Base-by-base conservation (phyloP, 2,329 filamentous ascomycete species). In the Sarocladiaceae sp. region DNA sequence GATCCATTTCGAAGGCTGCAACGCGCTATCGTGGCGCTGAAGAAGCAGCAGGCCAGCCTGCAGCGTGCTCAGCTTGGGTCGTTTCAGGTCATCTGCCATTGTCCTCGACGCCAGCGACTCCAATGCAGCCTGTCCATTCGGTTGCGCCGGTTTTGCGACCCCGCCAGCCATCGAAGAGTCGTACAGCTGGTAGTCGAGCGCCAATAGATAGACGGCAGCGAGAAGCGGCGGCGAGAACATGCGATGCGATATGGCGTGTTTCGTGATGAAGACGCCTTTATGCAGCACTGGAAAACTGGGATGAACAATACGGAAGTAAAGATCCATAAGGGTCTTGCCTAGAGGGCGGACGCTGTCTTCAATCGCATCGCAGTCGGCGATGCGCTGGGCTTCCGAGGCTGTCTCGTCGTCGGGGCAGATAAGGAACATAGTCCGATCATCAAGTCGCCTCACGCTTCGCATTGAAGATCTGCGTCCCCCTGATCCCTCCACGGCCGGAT, bases 231-330 rank as follows among this genome's bases (percentile, higher is more conserved):
- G 76, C 1, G 77, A 75, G 49, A 82, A 76, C 50, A 80, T 74
- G 31, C 70, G 66, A 50, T 78, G 73, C 0, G 74, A 75, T 10
- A 73, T 64, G 21, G 67, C 66, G 51, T 82, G 80, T 55, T 81
- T 81, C 53, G 80, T 77, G 29, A 80, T 64, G 48, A 78, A 82
- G 11, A 80, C 76, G 24, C 70, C 73, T 54, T 81, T 81, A 53
- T 81, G 75, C 3, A 80, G 56, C 37, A 80, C 71, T 1, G 77
- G 77, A 51, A 76, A 79, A 46, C 67, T 71, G 0, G 76, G 76
- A 50, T 80, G 77, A 7, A 80, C 69, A 31, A 78, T 73, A 20
- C 74, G 67, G 56, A 85, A 85, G 64, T 85, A 86, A 16, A 85
- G 68, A 51, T 82, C 78, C 50, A 87, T 71, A 35, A 87, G 63